These are phyloP conservation scores for Sicyos baderoa DNA, from an alignment of 306 rosid genomes.

Conservation along the genomic window DNA sequence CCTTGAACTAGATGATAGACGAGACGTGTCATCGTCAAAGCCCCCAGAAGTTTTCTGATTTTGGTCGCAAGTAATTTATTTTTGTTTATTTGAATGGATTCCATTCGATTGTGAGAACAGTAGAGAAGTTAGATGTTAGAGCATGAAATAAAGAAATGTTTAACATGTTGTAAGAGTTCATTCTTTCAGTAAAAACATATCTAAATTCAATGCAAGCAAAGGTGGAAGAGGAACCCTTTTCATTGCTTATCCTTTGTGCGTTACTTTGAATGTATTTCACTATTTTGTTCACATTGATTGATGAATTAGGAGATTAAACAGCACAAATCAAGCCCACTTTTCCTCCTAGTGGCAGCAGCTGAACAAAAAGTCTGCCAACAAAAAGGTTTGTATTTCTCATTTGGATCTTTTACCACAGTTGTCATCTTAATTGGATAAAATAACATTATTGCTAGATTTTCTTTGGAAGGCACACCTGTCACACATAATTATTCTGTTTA, in stretches of 20 bases:
- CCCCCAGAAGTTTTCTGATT: not conserved
- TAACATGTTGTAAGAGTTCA: conserved; percentile 4
- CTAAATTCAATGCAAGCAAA: not conserved
- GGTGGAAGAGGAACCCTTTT: conserved; percentile 7
- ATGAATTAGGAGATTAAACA: not conserved
- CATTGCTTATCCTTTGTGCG: not conserved
- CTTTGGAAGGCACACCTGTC: not conserved
- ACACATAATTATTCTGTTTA: too few species aligned
- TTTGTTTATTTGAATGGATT: conserved; percentile 15
- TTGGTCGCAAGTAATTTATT: too few species aligned
- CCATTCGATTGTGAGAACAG: not conserved
- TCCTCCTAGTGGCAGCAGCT: not conserved
- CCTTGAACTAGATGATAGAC: conserved; percentile 26
- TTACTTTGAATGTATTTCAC: not conserved
- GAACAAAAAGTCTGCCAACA: not conserved
- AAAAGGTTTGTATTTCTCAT: not conserved
- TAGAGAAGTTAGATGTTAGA: conserved; percentile 11
- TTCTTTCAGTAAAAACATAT: conserved; percentile 11
- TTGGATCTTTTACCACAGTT: not conserved
- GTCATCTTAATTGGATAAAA: not conserved
- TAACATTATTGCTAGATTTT: not conserved
- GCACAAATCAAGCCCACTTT: not conserved
- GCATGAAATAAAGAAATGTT: conserved; percentile 10
- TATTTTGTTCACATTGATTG: not conserved
- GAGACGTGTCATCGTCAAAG: not conserved